Conservation (phyloP, 176 grass and related monocot species). For the Musa beccarii region DNA sequence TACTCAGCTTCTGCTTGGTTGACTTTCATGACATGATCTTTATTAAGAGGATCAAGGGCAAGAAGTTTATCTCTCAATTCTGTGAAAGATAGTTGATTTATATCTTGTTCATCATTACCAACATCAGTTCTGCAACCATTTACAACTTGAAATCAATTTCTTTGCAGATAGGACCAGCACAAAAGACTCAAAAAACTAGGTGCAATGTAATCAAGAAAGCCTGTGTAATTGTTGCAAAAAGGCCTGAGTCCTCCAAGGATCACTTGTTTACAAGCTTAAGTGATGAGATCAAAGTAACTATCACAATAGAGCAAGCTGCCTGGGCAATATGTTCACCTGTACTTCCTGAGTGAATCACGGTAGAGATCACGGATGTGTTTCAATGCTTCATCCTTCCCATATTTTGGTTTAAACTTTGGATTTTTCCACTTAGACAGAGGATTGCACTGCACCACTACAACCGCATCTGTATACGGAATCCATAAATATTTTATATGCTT, state of each 20-base stretch:
- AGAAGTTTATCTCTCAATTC: constrained; percentile 81
- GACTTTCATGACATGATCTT: constrained; percentile 71
- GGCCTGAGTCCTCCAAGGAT: background rate
- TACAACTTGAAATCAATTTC: constrained; percentile 30
- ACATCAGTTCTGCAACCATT: constrained; percentile 67
- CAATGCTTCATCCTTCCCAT: constrained; percentile 70
- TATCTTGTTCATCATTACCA: constrained; percentile 46
- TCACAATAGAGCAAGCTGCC: background rate
- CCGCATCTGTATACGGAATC: constrained; percentile 67
- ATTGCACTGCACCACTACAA: constrained; percentile 78
- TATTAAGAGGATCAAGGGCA: constrained; percentile 75
- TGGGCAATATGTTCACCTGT: constrained; percentile 29
- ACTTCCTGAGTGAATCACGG: constrained; percentile 53
- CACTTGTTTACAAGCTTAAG: background rate
- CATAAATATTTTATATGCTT: constrained; percentile 87
- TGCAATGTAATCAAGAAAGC: background rate
- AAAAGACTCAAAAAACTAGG: background rate
- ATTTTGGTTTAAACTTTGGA: constrained; percentile 64
- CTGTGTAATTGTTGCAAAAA: background rate
- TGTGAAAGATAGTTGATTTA: constrained; percentile 72
- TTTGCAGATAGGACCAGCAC: constrained; percentile 9
- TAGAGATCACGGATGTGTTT: constrained; percentile 72
- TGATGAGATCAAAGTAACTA: background rate
- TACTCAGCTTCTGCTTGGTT: constrained; percentile 93
- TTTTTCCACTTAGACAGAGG: constrained; percentile 64